phyloP scores from a whole-genome alignment of 768 basidiomycete genomes.

The Russula emetica region DNA sequence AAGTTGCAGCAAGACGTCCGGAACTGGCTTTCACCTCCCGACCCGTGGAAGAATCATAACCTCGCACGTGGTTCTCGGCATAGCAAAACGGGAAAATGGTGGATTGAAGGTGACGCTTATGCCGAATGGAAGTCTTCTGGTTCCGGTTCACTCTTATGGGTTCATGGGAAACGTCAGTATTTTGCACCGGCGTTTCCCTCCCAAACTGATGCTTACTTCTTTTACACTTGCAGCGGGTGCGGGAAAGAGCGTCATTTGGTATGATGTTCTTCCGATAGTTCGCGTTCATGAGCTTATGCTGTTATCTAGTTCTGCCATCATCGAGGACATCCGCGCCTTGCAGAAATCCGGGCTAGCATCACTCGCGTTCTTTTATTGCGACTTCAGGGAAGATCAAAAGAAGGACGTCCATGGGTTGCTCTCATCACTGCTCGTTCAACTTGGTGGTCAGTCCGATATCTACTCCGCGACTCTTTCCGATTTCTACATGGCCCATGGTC shows the following conservation, averaged over 20 bases:
- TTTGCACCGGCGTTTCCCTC: too few species aligned
- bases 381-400: slow-evolving; percentile 7
- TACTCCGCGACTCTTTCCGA: background rate
- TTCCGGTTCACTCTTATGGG: background rate
- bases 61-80: background rate
- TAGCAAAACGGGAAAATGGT: slow-evolving; percentile 1
- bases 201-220: background rate
- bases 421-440: slow-evolving; percentile 2
- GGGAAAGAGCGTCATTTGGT: slow-evolving; percentile 10
- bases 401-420: background rate
- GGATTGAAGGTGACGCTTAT: background rate
- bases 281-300: background rate
- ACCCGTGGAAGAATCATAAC: slow-evolving; percentile 5
- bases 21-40: slow-evolving; percentile 12
- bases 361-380: slow-evolving; percentile 12
- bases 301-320: background rate
- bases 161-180: slow-evolving; percentile 12
- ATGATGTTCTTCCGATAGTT: background rate
- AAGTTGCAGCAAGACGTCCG: background rate
- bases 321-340: background rate
- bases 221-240: slow-evolving; percentile 11
- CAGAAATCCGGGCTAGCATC: background rate
- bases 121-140: background rate
- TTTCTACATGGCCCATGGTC: slow-evolving; percentile 1
- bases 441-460: background rate